A percentile compares a stretch with the other conserved stretches of the same genome.
These are phyloP conservation scores for Candida quercuum DNA, from an alignment of 805 yeast species.

Conservation along the genomic window DNA sequence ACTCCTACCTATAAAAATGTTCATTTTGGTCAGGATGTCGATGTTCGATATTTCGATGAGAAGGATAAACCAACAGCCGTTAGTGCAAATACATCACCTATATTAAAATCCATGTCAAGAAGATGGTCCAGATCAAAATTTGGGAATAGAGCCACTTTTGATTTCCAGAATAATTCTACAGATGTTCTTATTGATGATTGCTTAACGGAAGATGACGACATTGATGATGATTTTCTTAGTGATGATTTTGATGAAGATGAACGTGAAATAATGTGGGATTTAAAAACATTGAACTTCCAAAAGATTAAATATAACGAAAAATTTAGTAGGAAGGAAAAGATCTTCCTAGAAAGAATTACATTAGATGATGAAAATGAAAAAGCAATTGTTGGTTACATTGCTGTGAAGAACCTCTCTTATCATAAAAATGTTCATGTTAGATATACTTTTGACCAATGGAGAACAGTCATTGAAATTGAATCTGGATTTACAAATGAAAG, in stretches of 20 bases:
- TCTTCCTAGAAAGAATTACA: constrained; percentile 62
- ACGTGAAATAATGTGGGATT: constrained; percentile 35
- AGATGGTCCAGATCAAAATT: constrained; percentile 24
- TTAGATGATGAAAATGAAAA: constrained; percentile 49
- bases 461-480: constrained; percentile 61
- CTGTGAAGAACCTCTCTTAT: constrained; percentile 70
- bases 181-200: constrained; percentile 16
- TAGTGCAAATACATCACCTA: constrained; percentile 61
- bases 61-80: constrained; percentile 76
- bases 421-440: constrained; percentile 63
- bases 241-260: constrained; percentile 14
- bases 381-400: constrained; percentile 63
- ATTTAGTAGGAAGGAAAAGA: constrained; percentile 29
- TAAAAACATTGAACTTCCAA: constrained; percentile 38
- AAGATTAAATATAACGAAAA: constrained; percentile 41
- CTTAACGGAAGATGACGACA: constrained; percentile 18
- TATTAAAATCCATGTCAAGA: constrained; percentile 21
- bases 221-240: not conserved
- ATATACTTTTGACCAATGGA: constrained; percentile 79
- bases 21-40: constrained; percentile 68
- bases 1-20: constrained; percentile 68
- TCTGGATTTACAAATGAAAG: constrained; percentile 53
- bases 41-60: constrained; percentile 67
- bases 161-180: constrained; percentile 3
- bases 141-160: constrained; percentile 24